phyloP scores from a whole-genome alignment of 208 protist species.

The Crithidia brevicula region DNA sequence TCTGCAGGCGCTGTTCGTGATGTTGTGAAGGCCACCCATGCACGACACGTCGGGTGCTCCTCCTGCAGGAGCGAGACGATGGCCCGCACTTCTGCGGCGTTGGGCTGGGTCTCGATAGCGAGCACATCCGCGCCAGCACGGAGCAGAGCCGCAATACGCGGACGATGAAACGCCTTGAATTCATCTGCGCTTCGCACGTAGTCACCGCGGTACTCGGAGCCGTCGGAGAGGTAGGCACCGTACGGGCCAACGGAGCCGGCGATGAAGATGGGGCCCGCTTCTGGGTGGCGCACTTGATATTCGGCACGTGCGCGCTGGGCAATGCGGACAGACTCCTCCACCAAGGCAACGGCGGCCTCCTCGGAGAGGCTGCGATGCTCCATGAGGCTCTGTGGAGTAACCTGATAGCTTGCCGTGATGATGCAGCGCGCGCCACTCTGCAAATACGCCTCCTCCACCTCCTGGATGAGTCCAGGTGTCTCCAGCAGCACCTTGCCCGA shows the following conservation, averaged over 20 bases:
- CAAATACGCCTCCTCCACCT: conserved; percentile 46
- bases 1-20: conserved; percentile 16
- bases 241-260: conserved; percentile 73
- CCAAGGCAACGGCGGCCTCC: conserved; percentile 29
- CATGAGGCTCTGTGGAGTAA: conserved; percentile 46
- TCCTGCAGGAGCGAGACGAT: conserved; percentile 54
- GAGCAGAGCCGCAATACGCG: conserved; percentile 51
- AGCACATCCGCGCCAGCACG: conserved; percentile 57
- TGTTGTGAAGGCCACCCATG: conserved; percentile 63
- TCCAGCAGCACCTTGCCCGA: conserved; percentile 67
- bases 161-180: conserved; percentile 59
- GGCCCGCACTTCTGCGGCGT: conserved; percentile 42
- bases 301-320: conserved; percentile 35
- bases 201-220: conserved; percentile 67
- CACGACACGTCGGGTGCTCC: conserved; percentile 42
- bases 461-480: conserved; percentile 32
- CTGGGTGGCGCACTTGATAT: conserved; percentile 8
- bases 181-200: conserved; percentile 35
- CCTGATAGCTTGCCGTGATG: conserved; percentile 73
- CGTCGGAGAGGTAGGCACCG: conserved; percentile 62
- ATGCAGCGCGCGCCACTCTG: conserved; percentile 51
- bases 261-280: conserved; percentile 40
- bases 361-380: conserved; percentile 40
- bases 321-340: conserved; percentile 46
- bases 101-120: conserved; percentile 72